These are phyloP conservation scores for Cryphonectria carpinicola DNA, from an alignment of 2,329 filamentous ascomycete genomes.

Conservation along the genomic window DNA sequence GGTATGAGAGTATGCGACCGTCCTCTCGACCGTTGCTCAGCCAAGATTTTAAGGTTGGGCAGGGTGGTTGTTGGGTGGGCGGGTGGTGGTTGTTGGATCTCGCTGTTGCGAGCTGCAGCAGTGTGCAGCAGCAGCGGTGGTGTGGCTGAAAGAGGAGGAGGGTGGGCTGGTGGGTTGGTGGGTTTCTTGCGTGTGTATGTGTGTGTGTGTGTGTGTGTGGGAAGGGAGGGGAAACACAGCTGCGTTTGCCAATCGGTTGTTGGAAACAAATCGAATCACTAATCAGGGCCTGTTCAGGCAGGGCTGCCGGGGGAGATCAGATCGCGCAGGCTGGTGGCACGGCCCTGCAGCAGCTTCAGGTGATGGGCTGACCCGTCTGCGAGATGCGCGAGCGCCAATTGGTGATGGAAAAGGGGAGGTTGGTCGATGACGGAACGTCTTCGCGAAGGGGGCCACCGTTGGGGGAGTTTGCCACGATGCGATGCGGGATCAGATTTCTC, in stretches of 20 bases:
- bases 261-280: slow-evolving; percentile 12
- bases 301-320: slow-evolving; percentile 7
- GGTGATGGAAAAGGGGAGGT: slow-evolving; percentile 19
- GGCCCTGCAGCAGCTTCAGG: slow-evolving; percentile 15
- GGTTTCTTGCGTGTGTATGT: background rate
- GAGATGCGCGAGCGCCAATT: slow-evolving; percentile 25
- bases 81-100: background rate
- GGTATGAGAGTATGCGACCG: background rate
- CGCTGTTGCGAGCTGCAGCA: slow-evolving; percentile 1
- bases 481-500: slow-evolving; percentile 4
- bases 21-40: background rate
- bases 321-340: slow-evolving; percentile 10
- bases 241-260: slow-evolving; percentile 11
- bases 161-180: too few relatives aligned
- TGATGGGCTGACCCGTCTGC: slow-evolving; percentile 11
- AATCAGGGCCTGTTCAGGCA: slow-evolving; percentile 11
- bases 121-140: background rate
- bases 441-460: background rate
- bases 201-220: background rate
- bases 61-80: background rate
- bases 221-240: slow-evolving; percentile 19
- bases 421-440: background rate
- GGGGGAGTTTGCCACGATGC: background rate
- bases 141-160: slow-evolving; percentile 14
- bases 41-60: background rate